Percentiles rank a stretch among this genome's conserved stretches.
Conservation (phyloP, 1,284 basidiomycete species). For the Fomitopsis betulina region DNA sequence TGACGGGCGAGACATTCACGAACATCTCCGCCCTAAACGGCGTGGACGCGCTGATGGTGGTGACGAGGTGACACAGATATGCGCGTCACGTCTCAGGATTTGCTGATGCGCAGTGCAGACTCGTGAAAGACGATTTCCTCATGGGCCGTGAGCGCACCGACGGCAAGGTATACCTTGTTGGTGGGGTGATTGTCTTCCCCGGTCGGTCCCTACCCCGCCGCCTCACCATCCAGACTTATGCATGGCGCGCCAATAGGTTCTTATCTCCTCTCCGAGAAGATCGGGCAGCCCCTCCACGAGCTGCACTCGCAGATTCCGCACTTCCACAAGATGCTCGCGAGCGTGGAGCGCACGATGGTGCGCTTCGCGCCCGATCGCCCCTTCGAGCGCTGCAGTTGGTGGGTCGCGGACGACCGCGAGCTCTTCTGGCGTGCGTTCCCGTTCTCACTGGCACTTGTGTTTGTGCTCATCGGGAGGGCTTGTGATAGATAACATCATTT, state of each 20-base stretch:
- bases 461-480: neutral
- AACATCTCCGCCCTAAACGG: constrained; percentile 19
- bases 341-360: constrained; percentile 37
- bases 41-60: constrained; percentile 28
- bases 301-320: constrained; percentile 33
- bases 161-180: constrained; percentile 34
- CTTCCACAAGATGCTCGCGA: constrained; percentile 37
- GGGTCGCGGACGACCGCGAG: constrained; percentile 36
- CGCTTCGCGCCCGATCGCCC: constrained; percentile 33
- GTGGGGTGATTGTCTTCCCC: constrained; percentile 36
- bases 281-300: constrained; percentile 30
- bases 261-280: constrained; percentile 34
- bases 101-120: constrained; percentile 13
- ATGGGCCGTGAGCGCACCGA: constrained; percentile 35
- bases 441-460: neutral
- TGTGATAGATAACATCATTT: constrained; percentile 27
- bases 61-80: constrained; percentile 13
- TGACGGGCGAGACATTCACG: constrained; percentile 27
- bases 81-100: neutral
- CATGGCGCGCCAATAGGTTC: constrained; percentile 24
- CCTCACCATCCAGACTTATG: no score
- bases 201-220: constrained; percentile 15
- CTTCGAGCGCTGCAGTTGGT: constrained; percentile 39
- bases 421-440: constrained; percentile 28
- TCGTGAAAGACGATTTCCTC: constrained; percentile 38